phyloP scores from a whole-genome alignment of 371 early-diverging fungal species.

The Enteropsectra breve region DNA sequence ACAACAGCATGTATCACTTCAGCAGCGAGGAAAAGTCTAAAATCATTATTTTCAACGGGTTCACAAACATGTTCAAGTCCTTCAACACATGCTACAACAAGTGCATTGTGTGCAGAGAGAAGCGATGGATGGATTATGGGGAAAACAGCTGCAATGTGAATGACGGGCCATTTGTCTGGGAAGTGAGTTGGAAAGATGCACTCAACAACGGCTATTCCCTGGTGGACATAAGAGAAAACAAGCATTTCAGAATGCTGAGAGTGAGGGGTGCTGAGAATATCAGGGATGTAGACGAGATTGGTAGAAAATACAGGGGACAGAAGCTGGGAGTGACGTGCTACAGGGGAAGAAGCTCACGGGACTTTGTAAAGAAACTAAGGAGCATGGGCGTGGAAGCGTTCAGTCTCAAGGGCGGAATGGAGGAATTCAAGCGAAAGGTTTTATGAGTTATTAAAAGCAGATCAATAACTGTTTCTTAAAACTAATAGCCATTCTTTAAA shows the following conservation, averaged over 20 bases:
- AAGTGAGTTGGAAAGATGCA: neutral
- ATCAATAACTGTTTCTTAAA: neutral
- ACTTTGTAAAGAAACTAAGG: conserved; percentile 11
- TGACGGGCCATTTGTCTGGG: neutral
- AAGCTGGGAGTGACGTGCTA: conserved; percentile 38
- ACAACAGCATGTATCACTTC: no score
- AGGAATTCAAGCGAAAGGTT: conserved; percentile 33
- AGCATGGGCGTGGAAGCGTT: conserved; percentile 18
- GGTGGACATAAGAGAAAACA: conserved; percentile 39
- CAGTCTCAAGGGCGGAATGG: conserved; percentile 41
- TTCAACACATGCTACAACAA: conserved; percentile 9
- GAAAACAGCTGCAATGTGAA: neutral
- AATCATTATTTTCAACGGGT: conserved; percentile 35
- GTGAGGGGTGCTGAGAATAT: conserved; percentile 45
- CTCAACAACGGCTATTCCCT: conserved; percentile 26
- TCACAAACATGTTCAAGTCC: conserved; percentile 8
- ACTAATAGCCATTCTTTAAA: neutral
- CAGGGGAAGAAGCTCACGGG: conserved; percentile 44
- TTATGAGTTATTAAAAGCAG: conserved; percentile 30
- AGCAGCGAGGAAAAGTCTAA: no score
- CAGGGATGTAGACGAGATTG: conserved; percentile 8
- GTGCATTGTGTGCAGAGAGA: neutral
- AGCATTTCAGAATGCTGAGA: conserved; percentile 36
- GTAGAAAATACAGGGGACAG: conserved; percentile 20
- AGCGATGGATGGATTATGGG: neutral